phyloP scores from a whole-genome alignment of 257 asterid species.

The Verbena officinalis region DNA sequence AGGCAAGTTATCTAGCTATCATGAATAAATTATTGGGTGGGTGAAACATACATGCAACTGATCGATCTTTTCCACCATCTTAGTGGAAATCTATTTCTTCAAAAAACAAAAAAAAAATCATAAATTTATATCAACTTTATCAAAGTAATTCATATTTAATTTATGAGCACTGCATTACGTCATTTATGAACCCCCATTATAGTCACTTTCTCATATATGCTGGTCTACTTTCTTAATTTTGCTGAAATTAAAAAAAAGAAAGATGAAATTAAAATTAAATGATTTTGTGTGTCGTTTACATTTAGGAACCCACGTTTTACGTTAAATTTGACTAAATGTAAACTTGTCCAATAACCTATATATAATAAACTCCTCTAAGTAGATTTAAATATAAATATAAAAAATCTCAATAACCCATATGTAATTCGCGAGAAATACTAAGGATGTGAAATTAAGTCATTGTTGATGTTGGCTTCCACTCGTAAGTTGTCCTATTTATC shows the following conservation, averaged over 20 bases:
- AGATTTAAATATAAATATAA: too few relatives aligned
- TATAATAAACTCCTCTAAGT: too few relatives aligned
- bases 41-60: slow-evolving; percentile 18
- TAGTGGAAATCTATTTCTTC: slow-evolving; percentile 32
- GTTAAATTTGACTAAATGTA: too few relatives aligned
- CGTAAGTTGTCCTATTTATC: slow-evolving; percentile 31
- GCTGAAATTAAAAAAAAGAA: too few relatives aligned
- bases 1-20: background rate
- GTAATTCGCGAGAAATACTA: too few relatives aligned
- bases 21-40: slow-evolving; percentile 13
- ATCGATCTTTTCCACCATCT: slow-evolving; percentile 27
- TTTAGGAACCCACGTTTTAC: too few relatives aligned
- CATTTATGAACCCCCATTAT: slow-evolving; percentile 27
- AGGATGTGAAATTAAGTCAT: slow-evolving; percentile 11
- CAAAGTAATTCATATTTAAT: slow-evolving; percentile 19
- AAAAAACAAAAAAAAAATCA: background rate
- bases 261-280: too few relatives aligned
- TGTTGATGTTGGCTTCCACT: slow-evolving; percentile 15
- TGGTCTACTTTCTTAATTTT: too few relatives aligned
- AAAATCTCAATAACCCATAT: too few relatives aligned
- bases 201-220: background rate
- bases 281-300: too few relatives aligned
- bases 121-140: slow-evolving; percentile 9
- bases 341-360: too few relatives aligned
- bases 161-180: slow-evolving; percentile 30